These are phyloP conservation scores for Mortierella sp. DNA, from an alignment of 371 early-diverging fungal species.

Conservation along the genomic window DNA sequence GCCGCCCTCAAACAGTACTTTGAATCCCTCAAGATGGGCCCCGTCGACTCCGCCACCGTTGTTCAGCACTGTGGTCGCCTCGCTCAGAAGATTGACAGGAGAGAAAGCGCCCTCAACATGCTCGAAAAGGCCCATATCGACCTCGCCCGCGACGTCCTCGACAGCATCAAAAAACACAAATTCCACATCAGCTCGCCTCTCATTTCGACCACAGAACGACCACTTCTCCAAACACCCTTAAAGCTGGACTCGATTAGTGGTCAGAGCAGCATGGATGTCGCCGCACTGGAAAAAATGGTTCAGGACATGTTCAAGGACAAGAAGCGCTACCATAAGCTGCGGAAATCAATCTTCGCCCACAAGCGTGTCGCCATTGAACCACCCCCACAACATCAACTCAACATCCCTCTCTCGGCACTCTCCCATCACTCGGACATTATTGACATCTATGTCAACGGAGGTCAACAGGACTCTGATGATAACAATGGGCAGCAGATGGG, in stretches of 20 bases:
- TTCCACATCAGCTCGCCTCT: not conserved
- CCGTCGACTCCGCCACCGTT: conserved; percentile 62
- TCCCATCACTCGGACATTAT: conserved; percentile 50
- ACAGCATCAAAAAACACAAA: conserved; percentile 40
- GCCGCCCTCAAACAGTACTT: conserved; percentile 60
- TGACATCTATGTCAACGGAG: conserved; percentile 43
- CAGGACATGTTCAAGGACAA: conserved; percentile 30
- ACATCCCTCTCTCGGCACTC: conserved; percentile 46
- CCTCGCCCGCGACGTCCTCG: conserved; percentile 52
- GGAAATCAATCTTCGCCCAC: conserved; percentile 50
- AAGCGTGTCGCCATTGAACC: conserved; percentile 10
- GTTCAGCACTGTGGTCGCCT: conserved; percentile 58
- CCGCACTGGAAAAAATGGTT: conserved; percentile 20
- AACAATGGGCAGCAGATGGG: not conserved
- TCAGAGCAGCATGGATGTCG: conserved; percentile 26
- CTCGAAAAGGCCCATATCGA: conserved; percentile 63
- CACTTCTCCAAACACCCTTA: conserved; percentile 12
- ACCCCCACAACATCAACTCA: conserved; percentile 33
- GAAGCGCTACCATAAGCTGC: conserved; percentile 33
- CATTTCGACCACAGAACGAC: conserved; percentile 13
- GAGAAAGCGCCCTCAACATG: conserved; percentile 57
- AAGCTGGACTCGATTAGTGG: conserved; percentile 1
- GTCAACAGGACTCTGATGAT: not conserved
- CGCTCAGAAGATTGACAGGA: conserved; percentile 55
- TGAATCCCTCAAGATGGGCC: conserved; percentile 62